Percentiles rank a stretch among this genome's conserved stretches.
phyloP scores from a whole-genome alignment of 1,284 basidiomycete genomes.

The Jaminaea rosea region DNA sequence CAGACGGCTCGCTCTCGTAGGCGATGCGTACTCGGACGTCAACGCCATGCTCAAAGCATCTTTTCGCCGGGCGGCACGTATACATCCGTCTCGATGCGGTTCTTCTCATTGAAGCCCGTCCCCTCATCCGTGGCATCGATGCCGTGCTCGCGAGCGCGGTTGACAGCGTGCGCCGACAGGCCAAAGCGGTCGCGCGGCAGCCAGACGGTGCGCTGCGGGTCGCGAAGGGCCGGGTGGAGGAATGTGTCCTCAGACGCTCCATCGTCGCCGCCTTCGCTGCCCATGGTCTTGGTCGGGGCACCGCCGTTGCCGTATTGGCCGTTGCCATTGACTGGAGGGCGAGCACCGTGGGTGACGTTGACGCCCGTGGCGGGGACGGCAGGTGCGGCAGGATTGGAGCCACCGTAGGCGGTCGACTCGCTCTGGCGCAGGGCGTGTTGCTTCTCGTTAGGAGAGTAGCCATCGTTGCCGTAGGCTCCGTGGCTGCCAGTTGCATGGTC shows the following conservation, averaged over 20 bases:
- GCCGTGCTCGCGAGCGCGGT: constrained; percentile 32
- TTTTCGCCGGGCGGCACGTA: constrained; percentile 38
- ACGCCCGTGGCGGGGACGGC: background rate
- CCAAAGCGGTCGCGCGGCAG: constrained; percentile 43
- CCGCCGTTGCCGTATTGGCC: background rate
- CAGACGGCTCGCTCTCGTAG: no score
- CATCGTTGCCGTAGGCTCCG: background rate
- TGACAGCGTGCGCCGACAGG: constrained; percentile 33
- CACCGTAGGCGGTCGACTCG: background rate
- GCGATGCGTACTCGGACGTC: no score
- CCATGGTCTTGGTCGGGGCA: background rate
- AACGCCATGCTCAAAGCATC: constrained; percentile 22
- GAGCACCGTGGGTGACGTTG: constrained; percentile 4
- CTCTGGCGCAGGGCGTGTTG: constrained; percentile 2
- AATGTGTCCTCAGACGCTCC: constrained; percentile 20
- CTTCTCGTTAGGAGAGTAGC: constrained; percentile 18
- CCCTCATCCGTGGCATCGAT: constrained; percentile 33
- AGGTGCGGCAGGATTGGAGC: background rate
- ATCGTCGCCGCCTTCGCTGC: constrained; percentile 3
- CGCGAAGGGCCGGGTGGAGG: constrained; percentile 33
- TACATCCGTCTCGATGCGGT: constrained; percentile 33
- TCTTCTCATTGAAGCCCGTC: constrained; percentile 39
- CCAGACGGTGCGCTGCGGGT: constrained; percentile 40
- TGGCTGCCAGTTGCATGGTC: background rate
- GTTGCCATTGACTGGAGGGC: background rate